A percentile compares a stretch with the other conserved stretches of the same genome.
These are phyloP conservation scores for Talaromyces sp. DNA, from an alignment of 2,329 filamentous ascomycete genomes.

Conservation along the genomic window DNA sequence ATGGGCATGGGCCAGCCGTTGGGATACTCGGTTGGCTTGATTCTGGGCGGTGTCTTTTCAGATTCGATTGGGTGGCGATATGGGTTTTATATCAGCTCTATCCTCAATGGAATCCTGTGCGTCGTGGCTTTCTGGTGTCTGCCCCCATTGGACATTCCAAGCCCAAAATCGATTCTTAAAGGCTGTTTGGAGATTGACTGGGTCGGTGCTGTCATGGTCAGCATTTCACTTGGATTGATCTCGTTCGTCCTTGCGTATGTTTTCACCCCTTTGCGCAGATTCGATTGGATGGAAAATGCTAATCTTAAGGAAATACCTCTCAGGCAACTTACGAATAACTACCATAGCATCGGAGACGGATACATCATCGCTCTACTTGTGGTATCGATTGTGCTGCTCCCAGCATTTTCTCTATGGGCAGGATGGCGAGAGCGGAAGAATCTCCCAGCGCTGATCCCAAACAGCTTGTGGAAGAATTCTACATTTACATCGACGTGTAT, in stretches of 20 bases:
- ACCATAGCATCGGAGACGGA: background rate
- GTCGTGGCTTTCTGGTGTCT: background rate
- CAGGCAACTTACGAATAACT: background rate
- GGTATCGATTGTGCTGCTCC: slow-evolving; percentile 22
- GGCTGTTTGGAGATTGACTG: slow-evolving; percentile 42
- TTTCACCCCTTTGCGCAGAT: background rate
- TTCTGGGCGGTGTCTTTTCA: slow-evolving; percentile 46
- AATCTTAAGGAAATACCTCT: background rate
- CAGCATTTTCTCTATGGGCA: slow-evolving; percentile 22
- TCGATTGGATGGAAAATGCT: background rate
- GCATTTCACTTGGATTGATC: slow-evolving; percentile 42
- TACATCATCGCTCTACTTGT: slow-evolving; percentile 23
- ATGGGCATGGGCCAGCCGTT: slow-evolving; percentile 47
- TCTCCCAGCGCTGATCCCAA: slow-evolving; percentile 27
- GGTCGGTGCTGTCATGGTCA: slow-evolving; percentile 43
- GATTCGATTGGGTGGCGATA: slow-evolving; percentile 45
- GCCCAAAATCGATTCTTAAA: background rate
- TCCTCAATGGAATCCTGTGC: slow-evolving; percentile 1
- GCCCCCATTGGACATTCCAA: background rate
- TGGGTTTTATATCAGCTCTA: slow-evolving; percentile 30
- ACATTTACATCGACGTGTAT: slow-evolving; percentile 27
- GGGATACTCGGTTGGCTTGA: slow-evolving; percentile 47
- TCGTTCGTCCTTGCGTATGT: slow-evolving; percentile 38
- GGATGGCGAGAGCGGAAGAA: slow-evolving; percentile 18
- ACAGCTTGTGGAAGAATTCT: slow-evolving; percentile 26